Conservation (phyloP, 495 filamentous ascomycete species). For the Pseudomonodictys pantanalensis region DNA sequence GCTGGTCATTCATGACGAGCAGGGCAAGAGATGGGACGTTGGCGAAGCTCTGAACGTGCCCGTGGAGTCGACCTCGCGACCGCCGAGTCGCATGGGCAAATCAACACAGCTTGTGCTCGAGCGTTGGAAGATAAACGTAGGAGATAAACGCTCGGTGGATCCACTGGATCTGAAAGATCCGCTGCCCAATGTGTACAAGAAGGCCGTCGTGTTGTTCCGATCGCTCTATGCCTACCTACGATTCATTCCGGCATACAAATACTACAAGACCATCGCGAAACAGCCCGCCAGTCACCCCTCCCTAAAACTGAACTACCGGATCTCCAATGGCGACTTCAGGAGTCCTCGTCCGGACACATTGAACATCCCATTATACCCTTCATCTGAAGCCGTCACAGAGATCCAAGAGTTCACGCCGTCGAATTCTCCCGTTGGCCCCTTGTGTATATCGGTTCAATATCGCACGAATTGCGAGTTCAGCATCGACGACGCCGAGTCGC, state of each 20-base stretch:
- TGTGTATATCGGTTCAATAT: constrained; percentile 77
- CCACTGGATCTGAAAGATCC: constrained; percentile 64
- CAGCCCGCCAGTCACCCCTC: constrained; percentile 63
- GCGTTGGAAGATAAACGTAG: constrained; percentile 82
- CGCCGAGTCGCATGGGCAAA: constrained; percentile 53
- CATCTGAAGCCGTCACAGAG: constrained; percentile 63
- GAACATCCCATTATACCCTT: constrained; percentile 67
- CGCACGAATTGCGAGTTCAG: constrained; percentile 86
- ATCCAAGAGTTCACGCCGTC: constrained; percentile 74
- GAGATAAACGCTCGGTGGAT: constrained; percentile 51
- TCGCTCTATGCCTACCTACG: constrained; percentile 83
- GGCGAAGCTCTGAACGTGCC: constrained; percentile 72
- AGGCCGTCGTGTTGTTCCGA: constrained; percentile 88
- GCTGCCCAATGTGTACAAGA: constrained; percentile 91
- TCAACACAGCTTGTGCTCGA: constrained; percentile 75
- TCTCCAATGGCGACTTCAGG: constrained; percentile 58
- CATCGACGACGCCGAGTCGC: constrained; percentile 83
- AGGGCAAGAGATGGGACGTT: constrained; percentile 91
- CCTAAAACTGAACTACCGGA: constrained; percentile 75
- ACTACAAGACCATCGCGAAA: constrained; percentile 54
- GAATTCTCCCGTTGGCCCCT: constrained; percentile 79
- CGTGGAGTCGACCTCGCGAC: constrained; percentile 41
- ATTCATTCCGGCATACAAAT: constrained; percentile 84
- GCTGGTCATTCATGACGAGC: constrained; percentile 79
- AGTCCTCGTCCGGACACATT: constrained; percentile 57